Evolutionary conservation across 2,329 filamentous ascomycete species (phyloP).

Genomic region (Xylaria sp.): DNA sequence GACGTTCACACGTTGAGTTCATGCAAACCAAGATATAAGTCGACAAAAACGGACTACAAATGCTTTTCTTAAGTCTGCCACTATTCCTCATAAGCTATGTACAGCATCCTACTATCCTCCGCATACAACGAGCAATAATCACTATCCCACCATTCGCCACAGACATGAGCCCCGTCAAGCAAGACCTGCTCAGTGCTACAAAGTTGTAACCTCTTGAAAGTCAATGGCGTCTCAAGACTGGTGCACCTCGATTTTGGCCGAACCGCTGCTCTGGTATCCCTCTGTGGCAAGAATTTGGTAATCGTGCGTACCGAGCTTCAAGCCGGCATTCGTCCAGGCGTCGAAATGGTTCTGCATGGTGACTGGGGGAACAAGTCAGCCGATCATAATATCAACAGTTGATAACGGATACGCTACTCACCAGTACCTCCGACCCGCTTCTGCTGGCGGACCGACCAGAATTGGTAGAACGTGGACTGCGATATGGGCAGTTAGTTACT

Average conservation of each 20-base stretch:
- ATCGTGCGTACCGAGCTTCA: slow-evolving; percentile 51
- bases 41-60: not conserved
- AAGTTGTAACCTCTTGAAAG: not conserved
- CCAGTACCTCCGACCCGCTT: slow-evolving; percentile 58
- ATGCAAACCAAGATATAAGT: not conserved
- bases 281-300: slow-evolving; percentile 53
- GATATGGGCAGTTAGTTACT: not conserved
- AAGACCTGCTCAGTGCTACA: not conserved
- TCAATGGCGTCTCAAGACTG: slow-evolving; percentile 30
- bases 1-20: not conserved
- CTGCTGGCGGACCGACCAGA: slow-evolving; percentile 61
- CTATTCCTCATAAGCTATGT: slow-evolving; percentile 24
- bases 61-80: not conserved
- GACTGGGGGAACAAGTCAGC: slow-evolving; percentile 36
- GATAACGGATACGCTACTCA: slow-evolving; percentile 15
- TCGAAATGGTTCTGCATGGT: slow-evolving; percentile 52
- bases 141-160: not conserved
- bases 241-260: slow-evolving; percentile 52
- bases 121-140: not conserved
- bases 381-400: not conserved
- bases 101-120: slow-evolving; percentile 2
- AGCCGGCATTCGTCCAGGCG: slow-evolving; percentile 48
- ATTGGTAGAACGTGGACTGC: slow-evolving; percentile 60
- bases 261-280: slow-evolving; percentile 60
- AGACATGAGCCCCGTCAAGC: not conserved